Base-by-base conservation (phyloP, 2,329 filamentous ascomycete species). In the Botrytis byssoidea region DNA sequence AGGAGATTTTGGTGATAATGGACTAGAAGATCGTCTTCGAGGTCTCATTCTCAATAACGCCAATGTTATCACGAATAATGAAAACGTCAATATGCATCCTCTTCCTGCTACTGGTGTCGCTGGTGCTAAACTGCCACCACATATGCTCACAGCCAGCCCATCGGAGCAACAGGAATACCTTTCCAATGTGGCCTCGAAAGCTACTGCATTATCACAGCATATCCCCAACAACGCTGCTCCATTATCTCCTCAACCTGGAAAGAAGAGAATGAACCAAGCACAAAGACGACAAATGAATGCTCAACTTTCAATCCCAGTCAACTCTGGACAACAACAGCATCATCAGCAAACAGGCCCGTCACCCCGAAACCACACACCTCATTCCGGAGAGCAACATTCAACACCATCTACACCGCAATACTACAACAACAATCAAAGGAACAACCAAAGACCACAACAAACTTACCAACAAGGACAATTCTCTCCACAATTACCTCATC, bases 251-350 rank as follows among this genome's bases (percentile, higher is more conserved):
- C 83, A 83, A 77, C 32, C 44, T 60, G 73, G 74, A 48, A 71
- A 75, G 16, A 89, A 86, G 77, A 87, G 89, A 35, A 86, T 84
- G 4, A 91, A 91, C 74, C 89, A 91, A 78, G 89, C 89, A 1
- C 88, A 91, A 77, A 85, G 89, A 67, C 86, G 89, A 35, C 88
- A 90, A 77, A 88, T 90, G 87, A 89, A 85, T 73, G 85, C 88
- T 7, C 86, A 90, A 76, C 78, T 90, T 29, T 85, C 87, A 0
- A 86, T 90, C 64, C 85, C 88, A 7, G 84, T 90, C 70, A 87
- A 89, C 74, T 57, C 76, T 40, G 74, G 77, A 40, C 80, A 84
- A 20, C 37, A 12, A 32, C 66, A 69, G 48, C 66, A 57, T 5
- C 84, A 84, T 72, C 81, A 82, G 25, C 76, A 80, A 25, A 74